Evolutionary conservation across 129 eudicot genomes (phyloP), one percentile per base, ranked within the genome.

Genomic region (Scalesia atractyloides): DNA sequence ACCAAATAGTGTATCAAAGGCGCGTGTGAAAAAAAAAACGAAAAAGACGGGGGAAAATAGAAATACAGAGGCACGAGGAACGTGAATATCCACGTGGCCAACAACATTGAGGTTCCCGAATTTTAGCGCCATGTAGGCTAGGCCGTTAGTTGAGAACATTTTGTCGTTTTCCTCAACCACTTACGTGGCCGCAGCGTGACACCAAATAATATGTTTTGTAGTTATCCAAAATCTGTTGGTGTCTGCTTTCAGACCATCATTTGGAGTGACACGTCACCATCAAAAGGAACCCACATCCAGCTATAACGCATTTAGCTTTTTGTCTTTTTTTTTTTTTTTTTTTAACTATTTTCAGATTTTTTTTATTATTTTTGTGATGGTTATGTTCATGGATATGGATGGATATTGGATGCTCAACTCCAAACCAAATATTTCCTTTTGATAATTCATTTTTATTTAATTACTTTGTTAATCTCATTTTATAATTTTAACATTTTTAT

Each of bases 101-200:
- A 53, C 62, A 12, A 51, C 36, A 51, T 7, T 62, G 48, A 69
- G 54, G 50, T 54, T 72, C 82, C 77, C 72, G 60, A 71, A 52
- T 50, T 71, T 78, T 64, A 71, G 82, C 77, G 77, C 77, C 73
- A 78, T 41, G 77, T 64, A 64, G 63, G 76, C 57, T 54, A 64
- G 63, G 76, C 57, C 47, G 82, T 54, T 64, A 41, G 77, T 70
- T 78, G 77, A 78, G 44, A 52, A 44, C 11, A 3, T 47, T 68
- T 72, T 78, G 82, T 78, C 77, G 82, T 57, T 33, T 71, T 62
- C 17, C 3, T 13, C 18, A 33, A 19, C 3, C 58, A 11, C 37
- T 63, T 67, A 64, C 82, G 77, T 78, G 82, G 82, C 82, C 62
- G 65, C 10, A 33, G 81, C 81, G 70, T 76, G 76, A 68, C 75